Evolutionary conservation across 2,329 filamentous ascomycete genomes (phyloP).

Genomic region (Cladophialophora immunda): DNA sequence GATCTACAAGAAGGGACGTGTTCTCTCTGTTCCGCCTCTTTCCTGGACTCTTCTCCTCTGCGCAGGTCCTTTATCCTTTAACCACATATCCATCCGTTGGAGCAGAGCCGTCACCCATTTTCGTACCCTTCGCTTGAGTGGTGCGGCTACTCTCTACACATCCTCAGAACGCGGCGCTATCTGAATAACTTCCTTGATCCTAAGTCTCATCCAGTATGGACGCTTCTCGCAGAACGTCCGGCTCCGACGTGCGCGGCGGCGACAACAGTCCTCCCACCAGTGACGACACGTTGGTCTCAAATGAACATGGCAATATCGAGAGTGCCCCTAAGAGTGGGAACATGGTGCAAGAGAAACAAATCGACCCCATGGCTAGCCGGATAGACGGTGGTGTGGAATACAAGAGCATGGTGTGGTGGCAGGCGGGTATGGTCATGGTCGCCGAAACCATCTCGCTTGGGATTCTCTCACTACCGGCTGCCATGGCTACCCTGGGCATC

Average conservation of each 20-base stretch:
- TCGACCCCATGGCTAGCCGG: slow-evolving; percentile 31
- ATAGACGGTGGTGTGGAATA: slow-evolving; percentile 32
- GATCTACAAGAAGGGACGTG: slow-evolving; percentile 7
- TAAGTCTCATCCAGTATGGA: slow-evolving; percentile 21
- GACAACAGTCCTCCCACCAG: slow-evolving; percentile 6
- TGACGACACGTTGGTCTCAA: slow-evolving; percentile 8
- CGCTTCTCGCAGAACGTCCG: not conserved
- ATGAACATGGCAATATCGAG: slow-evolving; percentile 1
- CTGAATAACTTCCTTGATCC: not conserved
- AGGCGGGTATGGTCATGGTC: slow-evolving; percentile 58
- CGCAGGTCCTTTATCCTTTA: slow-evolving; percentile 2
- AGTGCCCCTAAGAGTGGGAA: slow-evolving; percentile 17
- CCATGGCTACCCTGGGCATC: slow-evolving; percentile 61
- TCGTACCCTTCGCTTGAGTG: slow-evolving; percentile 2
- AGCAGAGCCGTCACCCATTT: slow-evolving; percentile 10
- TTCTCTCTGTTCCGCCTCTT: not conserved
- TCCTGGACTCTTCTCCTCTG: not conserved
- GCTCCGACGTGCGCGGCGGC: not conserved
- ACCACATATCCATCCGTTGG: slow-evolving; percentile 5
- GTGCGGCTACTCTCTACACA: slow-evolving; percentile 12
- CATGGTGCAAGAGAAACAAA: slow-evolving; percentile 12
- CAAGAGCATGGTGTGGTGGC: slow-evolving; percentile 38
- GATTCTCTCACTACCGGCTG: slow-evolving; percentile 63
- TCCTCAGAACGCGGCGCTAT: slow-evolving; percentile 10
- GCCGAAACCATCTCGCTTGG: slow-evolving; percentile 68